Conservation (phyloP, 495 filamentous ascomycete species). For the Sordaria brevicollis region DNA sequence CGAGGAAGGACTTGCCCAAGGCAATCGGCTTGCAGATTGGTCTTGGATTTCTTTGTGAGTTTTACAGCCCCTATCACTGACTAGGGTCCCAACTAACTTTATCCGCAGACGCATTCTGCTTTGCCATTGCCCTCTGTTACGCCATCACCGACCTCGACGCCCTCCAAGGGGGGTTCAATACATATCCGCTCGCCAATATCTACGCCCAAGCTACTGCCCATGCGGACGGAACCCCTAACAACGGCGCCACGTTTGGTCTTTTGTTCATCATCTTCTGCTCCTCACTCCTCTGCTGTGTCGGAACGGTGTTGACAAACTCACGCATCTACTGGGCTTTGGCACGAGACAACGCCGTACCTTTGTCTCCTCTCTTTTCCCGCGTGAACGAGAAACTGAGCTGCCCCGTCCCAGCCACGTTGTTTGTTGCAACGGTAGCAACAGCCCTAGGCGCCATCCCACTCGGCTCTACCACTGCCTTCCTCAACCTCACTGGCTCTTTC, state of each 20-base stretch:
- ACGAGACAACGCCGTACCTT: slow-evolving; percentile 58
- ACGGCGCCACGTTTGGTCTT: slow-evolving; percentile 52
- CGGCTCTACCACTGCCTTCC: slow-evolving; percentile 63
- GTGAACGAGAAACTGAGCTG: slow-evolving; percentile 46
- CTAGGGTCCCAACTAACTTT: background rate
- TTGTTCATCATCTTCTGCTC: slow-evolving; percentile 60
- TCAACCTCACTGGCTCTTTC: slow-evolving; percentile 63
- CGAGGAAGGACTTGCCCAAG: slow-evolving; percentile 52
- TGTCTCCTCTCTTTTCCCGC: slow-evolving; percentile 32
- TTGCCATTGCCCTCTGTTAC: slow-evolving; percentile 66
- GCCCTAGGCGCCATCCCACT: slow-evolving; percentile 66
- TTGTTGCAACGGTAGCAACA: slow-evolving; percentile 48
- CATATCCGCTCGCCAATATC: slow-evolving; percentile 68
- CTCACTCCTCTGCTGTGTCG: slow-evolving; percentile 51
- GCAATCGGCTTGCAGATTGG: slow-evolving; percentile 49
- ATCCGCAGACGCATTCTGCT: slow-evolving; percentile 49
- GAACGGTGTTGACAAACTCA: slow-evolving; percentile 64
- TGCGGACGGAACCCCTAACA: slow-evolving; percentile 16
- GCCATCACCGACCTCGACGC: slow-evolving; percentile 52
- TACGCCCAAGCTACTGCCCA: slow-evolving; percentile 67
- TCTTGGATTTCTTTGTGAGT: slow-evolving; percentile 46
- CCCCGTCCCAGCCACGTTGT: slow-evolving; percentile 59
- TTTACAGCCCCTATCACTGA: background rate
- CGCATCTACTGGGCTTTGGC: slow-evolving; percentile 80
- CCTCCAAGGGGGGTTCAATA: slow-evolving; percentile 44